Base-by-base conservation (phyloP, 768 basidiomycete species). In the Phanerochaete sordida region DNA sequence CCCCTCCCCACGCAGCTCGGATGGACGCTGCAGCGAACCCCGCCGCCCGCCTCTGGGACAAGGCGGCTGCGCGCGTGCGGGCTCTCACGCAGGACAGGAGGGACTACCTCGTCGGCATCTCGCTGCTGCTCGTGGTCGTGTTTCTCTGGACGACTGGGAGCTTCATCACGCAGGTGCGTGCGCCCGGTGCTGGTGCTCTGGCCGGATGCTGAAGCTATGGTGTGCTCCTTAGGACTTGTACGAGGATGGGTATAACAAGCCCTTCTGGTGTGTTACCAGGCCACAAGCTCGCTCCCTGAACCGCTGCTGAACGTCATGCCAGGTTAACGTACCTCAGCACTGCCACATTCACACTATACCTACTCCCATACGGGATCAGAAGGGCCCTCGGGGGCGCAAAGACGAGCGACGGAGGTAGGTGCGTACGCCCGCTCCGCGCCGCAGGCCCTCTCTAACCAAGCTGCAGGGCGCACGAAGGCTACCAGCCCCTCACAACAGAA, bases 251-350 rank as follows among this genome's bases (percentile, higher is more conserved):
- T 96, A 87, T 66, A 83, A 88, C 70, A 98, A 97, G 68, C 93
- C 93, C 9, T 98, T 96, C 74, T 77, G 95, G 95, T 87, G 62
- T 59, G 82, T 61, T 45, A n/a, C 31, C 19, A 15, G 26, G 51
- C 6, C 23, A 24, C 45, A 15, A 43, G n/a, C 11, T 4, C 19
- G 30, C 39, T 13, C 31, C 39, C 43, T 51, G 43, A 48, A 30
- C 6, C 8, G 11, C 24, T 15, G n/a, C 56, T 62, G 21, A 49
- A 23, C 31, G 51, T 35, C 46, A 28, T 12, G 23, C 46, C 59
- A 91, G 91, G 59, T 82, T 93, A 53, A 95, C 96, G 12, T 98
- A 97, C 69, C 77, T 96, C 69, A 94, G 88, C 74, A 98, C 95
- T 1, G 87, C 90, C 62, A 80, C 93, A n/a, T 98, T 98, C 69